phyloP scores from a whole-genome alignment of 352 stramenopile genomes.

The Phytophthora hibernalis region DNA sequence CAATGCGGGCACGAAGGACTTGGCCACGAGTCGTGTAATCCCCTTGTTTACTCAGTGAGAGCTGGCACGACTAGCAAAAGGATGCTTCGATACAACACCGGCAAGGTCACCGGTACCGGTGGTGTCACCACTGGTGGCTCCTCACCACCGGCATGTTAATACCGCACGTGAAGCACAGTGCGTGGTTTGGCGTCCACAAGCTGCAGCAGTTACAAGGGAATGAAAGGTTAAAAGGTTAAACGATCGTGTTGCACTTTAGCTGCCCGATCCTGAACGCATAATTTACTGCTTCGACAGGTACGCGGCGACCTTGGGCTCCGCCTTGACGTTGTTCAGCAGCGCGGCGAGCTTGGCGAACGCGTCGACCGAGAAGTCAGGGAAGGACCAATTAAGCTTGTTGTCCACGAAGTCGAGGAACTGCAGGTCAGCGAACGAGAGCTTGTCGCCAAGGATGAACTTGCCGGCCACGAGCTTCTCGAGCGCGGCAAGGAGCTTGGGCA shows the following conservation, averaged over 20 bases:
- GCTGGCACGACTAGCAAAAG: not conserved
- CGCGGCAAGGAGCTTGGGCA: constrained; percentile 44
- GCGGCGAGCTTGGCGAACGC: constrained; percentile 53
- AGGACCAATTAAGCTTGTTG: constrained; percentile 43
- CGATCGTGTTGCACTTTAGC: not conserved
- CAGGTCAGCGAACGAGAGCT: constrained; percentile 49
- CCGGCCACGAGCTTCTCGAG: constrained; percentile 57
- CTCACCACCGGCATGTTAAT: too few relatives aligned
- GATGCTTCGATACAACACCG: not conserved
- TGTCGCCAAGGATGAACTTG: constrained; percentile 62
- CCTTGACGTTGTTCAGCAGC: constrained; percentile 47
- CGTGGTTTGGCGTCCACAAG: not conserved
- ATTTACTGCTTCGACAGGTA: constrained; percentile 47
- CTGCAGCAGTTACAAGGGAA: too few relatives aligned
- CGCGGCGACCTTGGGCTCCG: constrained; percentile 46
- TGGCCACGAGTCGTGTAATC: not conserved
- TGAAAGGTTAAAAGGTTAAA: not conserved
- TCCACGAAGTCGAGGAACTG: constrained; percentile 48
- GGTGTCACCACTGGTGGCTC: too few relatives aligned
- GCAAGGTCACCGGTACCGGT: too few relatives aligned
- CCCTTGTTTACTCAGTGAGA: not conserved
- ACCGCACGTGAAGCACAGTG: too few relatives aligned
- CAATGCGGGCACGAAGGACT: too few relatives aligned
- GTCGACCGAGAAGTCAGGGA: constrained; percentile 37
- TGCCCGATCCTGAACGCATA: not conserved